Percentiles rank a stretch among this genome's conserved stretches.
Conservation (phyloP, 306 rosid genomes). For the Cicer bijugum region DNA sequence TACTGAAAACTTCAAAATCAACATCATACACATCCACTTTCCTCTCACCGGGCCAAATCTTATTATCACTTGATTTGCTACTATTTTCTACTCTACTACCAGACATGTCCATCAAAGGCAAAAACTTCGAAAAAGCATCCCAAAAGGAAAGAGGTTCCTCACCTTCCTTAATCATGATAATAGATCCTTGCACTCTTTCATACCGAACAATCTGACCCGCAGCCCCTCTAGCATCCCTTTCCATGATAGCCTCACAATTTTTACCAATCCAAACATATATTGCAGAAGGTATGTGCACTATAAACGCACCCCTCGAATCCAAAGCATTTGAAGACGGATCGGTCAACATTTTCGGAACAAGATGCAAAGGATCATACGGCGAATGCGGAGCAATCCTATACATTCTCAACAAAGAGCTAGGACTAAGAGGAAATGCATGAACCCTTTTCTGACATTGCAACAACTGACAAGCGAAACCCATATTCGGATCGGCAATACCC, state of each 20-base stretch:
- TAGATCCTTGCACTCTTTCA: conserved; percentile 84
- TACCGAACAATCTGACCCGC: conserved; percentile 93
- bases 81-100: conserved; percentile 47
- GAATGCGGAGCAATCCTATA: conserved; percentile 96
- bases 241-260: conserved; percentile 84
- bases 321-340: conserved; percentile 73
- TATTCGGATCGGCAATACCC: conserved; percentile 97
- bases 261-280: conserved; percentile 96
- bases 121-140: conserved; percentile 74
- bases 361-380: conserved; percentile 94
- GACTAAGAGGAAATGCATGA: conserved; percentile 95
- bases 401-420: conserved; percentile 95
- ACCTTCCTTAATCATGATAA: conserved; percentile 74
- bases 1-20: conserved; percentile 87
- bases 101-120: conserved; percentile 84
- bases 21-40: conserved; percentile 69
- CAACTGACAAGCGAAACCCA: conserved; percentile 99
- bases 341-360: conserved; percentile 92
- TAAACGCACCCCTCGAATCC: conserved; percentile 97
- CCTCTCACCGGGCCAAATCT: conserved; percentile 62
- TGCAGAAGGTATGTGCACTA: conserved; percentile 74
- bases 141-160: conserved; percentile 78
- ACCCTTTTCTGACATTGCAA: conserved; percentile 99
- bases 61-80: conserved; percentile 49
- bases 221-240: conserved; percentile 95